Evolutionary conservation across 2,329 filamentous ascomycete species (phyloP).

Genomic region (Aspergillus fijiensis): DNA sequence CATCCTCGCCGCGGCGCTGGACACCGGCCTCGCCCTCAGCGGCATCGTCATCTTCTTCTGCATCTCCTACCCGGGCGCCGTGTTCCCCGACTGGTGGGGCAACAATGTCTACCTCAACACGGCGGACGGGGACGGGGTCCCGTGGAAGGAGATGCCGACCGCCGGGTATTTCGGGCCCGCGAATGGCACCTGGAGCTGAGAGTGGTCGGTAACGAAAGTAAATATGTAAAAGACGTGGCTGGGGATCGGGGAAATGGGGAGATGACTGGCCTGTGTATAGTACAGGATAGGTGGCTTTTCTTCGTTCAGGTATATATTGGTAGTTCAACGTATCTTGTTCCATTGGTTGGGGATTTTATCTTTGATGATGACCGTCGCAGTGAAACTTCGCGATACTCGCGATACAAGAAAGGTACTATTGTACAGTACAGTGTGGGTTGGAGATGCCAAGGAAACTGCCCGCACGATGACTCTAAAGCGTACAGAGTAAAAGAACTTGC

Average conservation of each 20-base stretch:
- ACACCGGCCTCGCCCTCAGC: conserved; percentile 35
- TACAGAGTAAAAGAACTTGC: background rate
- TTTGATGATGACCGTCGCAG: too few relatives aligned
- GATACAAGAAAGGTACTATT: too few relatives aligned
- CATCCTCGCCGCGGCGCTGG: conserved; percentile 43
- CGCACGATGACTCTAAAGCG: background rate
- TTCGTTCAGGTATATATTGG: too few relatives aligned
- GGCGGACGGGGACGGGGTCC: conserved; percentile 29
- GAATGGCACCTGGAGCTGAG: conserved; percentile 30
- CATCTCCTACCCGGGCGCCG: conserved; percentile 32
- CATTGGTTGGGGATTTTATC: too few relatives aligned
- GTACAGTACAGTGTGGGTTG: background rate
- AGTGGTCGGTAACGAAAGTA: background rate
- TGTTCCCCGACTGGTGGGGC: conserved; percentile 36
- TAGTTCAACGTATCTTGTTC: too few relatives aligned
- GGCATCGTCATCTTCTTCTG: conserved; percentile 40
- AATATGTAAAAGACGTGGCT: background rate
- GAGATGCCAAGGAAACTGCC: background rate
- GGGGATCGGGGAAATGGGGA: background rate
- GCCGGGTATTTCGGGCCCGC: conserved; percentile 33
- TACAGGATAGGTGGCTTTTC: too few relatives aligned
- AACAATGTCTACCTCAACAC: conserved; percentile 36
- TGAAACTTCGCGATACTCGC: too few relatives aligned
- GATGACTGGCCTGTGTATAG: background rate
- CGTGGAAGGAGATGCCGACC: conserved; percentile 28